A percentile compares a stretch with the other conserved stretches of the same genome.
phyloP scores from a whole-genome alignment of 176 grass and related monocot genomes.

The Triticum urartu region DNA sequence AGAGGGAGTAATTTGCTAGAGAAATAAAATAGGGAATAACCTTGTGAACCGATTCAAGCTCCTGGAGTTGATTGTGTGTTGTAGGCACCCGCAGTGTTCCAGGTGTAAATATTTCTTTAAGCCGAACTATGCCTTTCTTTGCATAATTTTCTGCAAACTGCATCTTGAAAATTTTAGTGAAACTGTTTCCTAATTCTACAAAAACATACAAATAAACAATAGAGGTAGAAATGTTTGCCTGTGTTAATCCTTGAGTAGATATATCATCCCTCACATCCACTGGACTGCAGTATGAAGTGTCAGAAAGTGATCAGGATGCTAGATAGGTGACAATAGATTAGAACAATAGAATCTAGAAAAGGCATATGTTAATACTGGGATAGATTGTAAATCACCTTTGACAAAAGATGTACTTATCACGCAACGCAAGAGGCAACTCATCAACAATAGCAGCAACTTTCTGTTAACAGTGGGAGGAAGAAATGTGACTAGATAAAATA shows the following conservation, averaged over 20 bases:
- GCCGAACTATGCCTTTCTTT: slow-evolving; percentile 82
- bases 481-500: slow-evolving; percentile 23
- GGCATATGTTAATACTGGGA: not conserved
- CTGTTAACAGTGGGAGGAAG: slow-evolving; percentile 46
- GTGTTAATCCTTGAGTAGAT: slow-evolving; percentile 77
- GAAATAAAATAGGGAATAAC: slow-evolving; percentile 35
- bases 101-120: slow-evolving; percentile 94
- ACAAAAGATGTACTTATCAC: slow-evolving; percentile 96
- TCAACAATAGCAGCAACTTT: slow-evolving; percentile 92
- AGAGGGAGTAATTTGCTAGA: not conserved
- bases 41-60: slow-evolving; percentile 99
- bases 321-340: not conserved
- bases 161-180: slow-evolving; percentile 22
- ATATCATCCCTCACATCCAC: slow-evolving; percentile 89
- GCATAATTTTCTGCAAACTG: slow-evolving; percentile 97
- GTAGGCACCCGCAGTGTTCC: slow-evolving; percentile 86
- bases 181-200: slow-evolving; percentile 15
- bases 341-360: not conserved
- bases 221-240: slow-evolving; percentile 48
- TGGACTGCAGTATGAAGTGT: slow-evolving; percentile 59
- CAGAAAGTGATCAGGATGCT: slow-evolving; percentile 7
- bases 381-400: slow-evolving; percentile 52
- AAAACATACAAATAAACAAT: slow-evolving; percentile 21
- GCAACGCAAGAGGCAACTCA: slow-evolving; percentile 68
- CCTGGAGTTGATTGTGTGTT: slow-evolving; percentile 83